Evolutionary conservation across 768 basidiomycete species (phyloP).

Genomic region (Phlebiopsis gigantea): DNA sequence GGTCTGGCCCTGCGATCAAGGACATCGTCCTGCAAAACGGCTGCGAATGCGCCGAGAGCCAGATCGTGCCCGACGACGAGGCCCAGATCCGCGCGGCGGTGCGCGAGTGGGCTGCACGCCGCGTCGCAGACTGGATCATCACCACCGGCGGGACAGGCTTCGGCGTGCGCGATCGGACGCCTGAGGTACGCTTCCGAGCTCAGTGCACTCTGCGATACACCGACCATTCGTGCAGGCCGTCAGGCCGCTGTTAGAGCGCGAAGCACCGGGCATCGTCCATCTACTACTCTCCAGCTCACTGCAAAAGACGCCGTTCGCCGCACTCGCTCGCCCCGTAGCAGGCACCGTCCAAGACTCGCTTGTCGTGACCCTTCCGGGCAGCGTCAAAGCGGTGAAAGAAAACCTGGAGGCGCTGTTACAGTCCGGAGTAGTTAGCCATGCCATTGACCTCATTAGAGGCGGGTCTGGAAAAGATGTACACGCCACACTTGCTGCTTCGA

Average conservation of each 20-base stretch:
- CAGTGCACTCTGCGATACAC: not conserved
- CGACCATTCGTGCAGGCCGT: constrained; percentile 42
- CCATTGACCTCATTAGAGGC: constrained; percentile 66
- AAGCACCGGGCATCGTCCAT: constrained; percentile 70
- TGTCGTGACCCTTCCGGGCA: constrained; percentile 79
- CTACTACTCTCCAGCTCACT: constrained; percentile 66
- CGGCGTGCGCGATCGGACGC: constrained; percentile 73
- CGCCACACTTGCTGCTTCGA: constrained; percentile 35
- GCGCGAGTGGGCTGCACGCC: constrained; percentile 37
- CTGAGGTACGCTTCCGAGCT: constrained; percentile 50
- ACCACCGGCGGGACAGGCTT: constrained; percentile 90
- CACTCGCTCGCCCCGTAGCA: constrained; percentile 78
- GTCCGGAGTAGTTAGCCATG: constrained; percentile 58
- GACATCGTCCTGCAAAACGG: constrained; percentile 38
- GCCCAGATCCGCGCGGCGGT: constrained; percentile 44
- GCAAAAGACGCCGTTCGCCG: constrained; percentile 71
- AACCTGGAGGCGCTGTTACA: constrained; percentile 59
- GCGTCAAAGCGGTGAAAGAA: constrained; percentile 80
- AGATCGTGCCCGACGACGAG: constrained; percentile 64
- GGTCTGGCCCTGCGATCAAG: constrained; percentile 61
- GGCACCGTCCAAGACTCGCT: constrained; percentile 65
- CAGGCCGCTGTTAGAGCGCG: constrained; percentile 56
- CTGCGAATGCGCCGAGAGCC: constrained; percentile 29
- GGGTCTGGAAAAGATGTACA: constrained; percentile 61
- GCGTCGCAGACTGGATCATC: constrained; percentile 65